Base-by-base conservation (phyloP, 352 stramenopile genomes). In the Phytophthora cajani region DNA sequence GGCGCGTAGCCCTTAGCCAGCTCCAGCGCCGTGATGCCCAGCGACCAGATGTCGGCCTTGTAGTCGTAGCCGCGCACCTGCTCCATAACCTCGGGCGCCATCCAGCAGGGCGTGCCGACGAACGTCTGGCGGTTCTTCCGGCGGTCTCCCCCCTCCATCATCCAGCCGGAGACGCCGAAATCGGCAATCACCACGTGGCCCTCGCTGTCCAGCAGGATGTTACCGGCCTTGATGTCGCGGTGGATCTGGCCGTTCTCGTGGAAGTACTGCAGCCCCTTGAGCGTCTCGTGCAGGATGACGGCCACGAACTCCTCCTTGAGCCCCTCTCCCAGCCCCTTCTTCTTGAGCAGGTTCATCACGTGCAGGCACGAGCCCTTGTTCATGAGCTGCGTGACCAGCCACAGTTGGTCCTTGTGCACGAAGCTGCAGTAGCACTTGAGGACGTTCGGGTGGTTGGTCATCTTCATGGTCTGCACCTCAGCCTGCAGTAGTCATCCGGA, bases 311-410 rank as follows among this genome's bases (percentile, higher is more conserved):
- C 85, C 79, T 99, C 97, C 74, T 94, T 93, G 32, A 97, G 82
- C 0, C 90, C 90, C 80, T 97, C 90, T 42, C 90, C 89, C 74
- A 91, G 65, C 21, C 89, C 84, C 79, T 97, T 97, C 73, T 96
- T 96, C 75, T 97, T 97, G 11, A 97, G 78, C 60, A 94, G 79
- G 65, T 98, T 97, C 85, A 99, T 98, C 53, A 98, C 97, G 77
- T 99, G 95, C 36, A 99, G 78, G 72, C 94, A 99, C 55, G 95
- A 99, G 44, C 98, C 98, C 74, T 99, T 99, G 75, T 98, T 97
- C 97, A 99, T 99, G 57, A 99, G 89, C 77, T 99, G 97, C 74
- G 97, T 99, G 11, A 99, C 97, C 14, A 99, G 88, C 97, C 98
- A 99, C 25, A 99, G 81, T 79, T 99, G 87, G 59, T 98, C 92